A percentile compares a stretch with the other conserved stretches of the same genome.
These are phyloP conservation scores for Symbiotaphrina buchneri DNA, from an alignment of 495 filamentous ascomycete genomes.

Conservation along the genomic window DNA sequence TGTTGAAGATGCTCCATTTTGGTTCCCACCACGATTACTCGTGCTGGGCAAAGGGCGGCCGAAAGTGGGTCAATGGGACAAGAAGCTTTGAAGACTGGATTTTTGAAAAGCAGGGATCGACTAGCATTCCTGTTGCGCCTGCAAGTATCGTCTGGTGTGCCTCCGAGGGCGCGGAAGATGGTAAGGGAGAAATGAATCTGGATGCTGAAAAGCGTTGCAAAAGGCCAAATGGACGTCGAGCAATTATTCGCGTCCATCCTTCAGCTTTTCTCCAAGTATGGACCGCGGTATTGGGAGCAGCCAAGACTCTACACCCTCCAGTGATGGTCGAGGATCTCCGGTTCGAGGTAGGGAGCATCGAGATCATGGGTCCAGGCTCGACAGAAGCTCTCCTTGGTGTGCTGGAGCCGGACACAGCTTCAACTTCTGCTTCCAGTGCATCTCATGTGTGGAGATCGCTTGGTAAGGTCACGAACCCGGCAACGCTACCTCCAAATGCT, in stretches of 20 bases:
- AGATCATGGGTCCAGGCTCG: constrained; percentile 63
- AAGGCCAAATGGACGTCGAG: constrained; percentile 14
- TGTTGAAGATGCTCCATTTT: constrained; percentile 40
- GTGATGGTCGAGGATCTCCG: constrained; percentile 74
- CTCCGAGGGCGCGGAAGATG: background rate
- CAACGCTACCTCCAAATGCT: constrained; percentile 47
- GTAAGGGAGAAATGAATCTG: background rate
- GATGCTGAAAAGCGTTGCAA: constrained; percentile 9
- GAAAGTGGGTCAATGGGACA: constrained; percentile 52
- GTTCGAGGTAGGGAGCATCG: constrained; percentile 87
- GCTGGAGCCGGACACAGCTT: constrained; percentile 28
- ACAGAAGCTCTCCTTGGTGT: constrained; percentile 58
- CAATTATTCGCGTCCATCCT: constrained; percentile 65
- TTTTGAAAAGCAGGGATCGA: constrained; percentile 27
- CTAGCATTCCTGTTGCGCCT: constrained; percentile 41
- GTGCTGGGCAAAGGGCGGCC: constrained; percentile 30
- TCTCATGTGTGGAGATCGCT: constrained; percentile 38
- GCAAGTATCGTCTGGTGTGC: constrained; percentile 49
- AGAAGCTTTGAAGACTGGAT: constrained; percentile 47
- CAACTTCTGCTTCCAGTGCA: constrained; percentile 17
- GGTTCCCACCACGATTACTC: constrained; percentile 19
- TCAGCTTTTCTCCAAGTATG: constrained; percentile 74
- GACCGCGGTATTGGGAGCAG: constrained; percentile 45
- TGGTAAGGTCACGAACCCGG: constrained; percentile 47
- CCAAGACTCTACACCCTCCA: constrained; percentile 46